phyloP scores from a whole-genome alignment of 495 filamentous ascomycete species.

The Penicillium turbatum region DNA sequence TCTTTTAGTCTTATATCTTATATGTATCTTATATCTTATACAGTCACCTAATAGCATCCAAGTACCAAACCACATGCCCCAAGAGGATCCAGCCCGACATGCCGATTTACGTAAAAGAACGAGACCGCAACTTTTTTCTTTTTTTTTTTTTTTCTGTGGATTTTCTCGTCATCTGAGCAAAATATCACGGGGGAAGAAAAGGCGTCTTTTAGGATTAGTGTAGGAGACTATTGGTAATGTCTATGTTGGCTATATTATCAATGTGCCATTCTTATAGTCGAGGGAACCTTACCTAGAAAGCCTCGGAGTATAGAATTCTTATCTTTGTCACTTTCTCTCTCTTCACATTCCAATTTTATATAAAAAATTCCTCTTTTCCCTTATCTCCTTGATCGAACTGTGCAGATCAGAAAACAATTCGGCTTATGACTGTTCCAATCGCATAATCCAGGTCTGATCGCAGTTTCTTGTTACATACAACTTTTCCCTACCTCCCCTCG shows the following conservation, averaged over 20 bases:
- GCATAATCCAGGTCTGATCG: slow-evolving; percentile 25
- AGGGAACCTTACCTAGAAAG: too few species aligned
- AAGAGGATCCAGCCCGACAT: slow-evolving; percentile 12
- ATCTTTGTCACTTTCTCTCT: slow-evolving; percentile 6
- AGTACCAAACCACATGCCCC: too few species aligned
- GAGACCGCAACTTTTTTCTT: slow-evolving; percentile 5
- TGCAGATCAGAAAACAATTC: slow-evolving; percentile 16
- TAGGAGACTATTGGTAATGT: too few species aligned
- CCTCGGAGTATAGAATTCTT: background rate
- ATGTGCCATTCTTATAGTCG: too few species aligned
- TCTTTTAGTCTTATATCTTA: too few species aligned
- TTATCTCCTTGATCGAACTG: background rate
- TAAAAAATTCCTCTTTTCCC: background rate
- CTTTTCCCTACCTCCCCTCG: slow-evolving; percentile 20
- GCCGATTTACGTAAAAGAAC: slow-evolving; percentile 36
- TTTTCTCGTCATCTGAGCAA: background rate
- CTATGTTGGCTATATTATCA: too few species aligned
- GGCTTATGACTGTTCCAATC: slow-evolving; percentile 29
- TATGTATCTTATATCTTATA: too few species aligned
- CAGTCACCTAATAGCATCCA: too few species aligned
- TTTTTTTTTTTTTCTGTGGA: background rate
- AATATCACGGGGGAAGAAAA: too few species aligned
- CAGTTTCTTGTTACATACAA: slow-evolving; percentile 28
- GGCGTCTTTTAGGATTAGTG: slow-evolving; percentile 10
- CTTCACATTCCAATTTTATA: background rate